A percentile compares a stretch with the other conserved stretches of the same genome.
These are phyloP conservation scores for Sanguinoderma infundibulare DNA, from an alignment of 1,284 basidiomycete species.

Conservation along the genomic window DNA sequence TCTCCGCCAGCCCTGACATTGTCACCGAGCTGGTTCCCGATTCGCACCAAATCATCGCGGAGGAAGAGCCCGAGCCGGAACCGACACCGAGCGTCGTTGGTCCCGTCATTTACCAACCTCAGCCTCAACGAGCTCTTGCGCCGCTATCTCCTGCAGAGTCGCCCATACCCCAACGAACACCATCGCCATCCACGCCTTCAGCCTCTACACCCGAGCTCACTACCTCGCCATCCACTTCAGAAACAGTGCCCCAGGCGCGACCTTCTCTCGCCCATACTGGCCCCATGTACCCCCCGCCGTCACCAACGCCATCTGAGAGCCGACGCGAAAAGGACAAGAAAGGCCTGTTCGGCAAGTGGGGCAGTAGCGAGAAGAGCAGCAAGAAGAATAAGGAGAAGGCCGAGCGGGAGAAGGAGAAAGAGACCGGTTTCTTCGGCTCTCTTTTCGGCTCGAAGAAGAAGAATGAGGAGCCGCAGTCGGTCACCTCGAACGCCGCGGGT, in stretches of 20 bases:
- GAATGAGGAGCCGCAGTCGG: conserved; percentile 65
- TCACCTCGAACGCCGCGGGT: conserved; percentile 60
- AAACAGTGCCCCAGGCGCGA: conserved; percentile 30
- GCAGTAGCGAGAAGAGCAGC: conserved; percentile 60
- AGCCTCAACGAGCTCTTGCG: conserved; percentile 46
- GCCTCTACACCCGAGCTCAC: conserved; percentile 39
- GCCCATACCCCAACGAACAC: conserved; percentile 47
- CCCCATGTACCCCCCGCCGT: conserved; percentile 32
- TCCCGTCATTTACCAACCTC: conserved; percentile 62
- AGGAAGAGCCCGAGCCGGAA: conserved; percentile 24
- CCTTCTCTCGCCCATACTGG: conserved; percentile 32
- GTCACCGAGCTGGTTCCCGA: conserved; percentile 16
- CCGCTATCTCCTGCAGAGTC: conserved; percentile 36
- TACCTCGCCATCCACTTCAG: conserved; percentile 38
- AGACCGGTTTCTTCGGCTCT: conserved; percentile 84
- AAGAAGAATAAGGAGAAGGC: conserved; percentile 53
- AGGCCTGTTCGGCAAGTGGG: conserved; percentile 76
- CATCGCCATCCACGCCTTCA: conserved; percentile 48
- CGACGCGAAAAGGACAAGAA: conserved; percentile 74
- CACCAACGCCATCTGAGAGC: conserved; percentile 36
- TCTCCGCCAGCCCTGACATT: conserved; percentile 20
- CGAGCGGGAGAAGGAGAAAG: conserved; percentile 66
- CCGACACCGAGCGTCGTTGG: conserved; percentile 18
- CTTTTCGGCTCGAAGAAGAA: conserved; percentile 86
- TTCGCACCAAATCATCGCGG: neutral